Conservation (phyloP, 345 rosid genomes). For the Psidium guajava region DNA sequence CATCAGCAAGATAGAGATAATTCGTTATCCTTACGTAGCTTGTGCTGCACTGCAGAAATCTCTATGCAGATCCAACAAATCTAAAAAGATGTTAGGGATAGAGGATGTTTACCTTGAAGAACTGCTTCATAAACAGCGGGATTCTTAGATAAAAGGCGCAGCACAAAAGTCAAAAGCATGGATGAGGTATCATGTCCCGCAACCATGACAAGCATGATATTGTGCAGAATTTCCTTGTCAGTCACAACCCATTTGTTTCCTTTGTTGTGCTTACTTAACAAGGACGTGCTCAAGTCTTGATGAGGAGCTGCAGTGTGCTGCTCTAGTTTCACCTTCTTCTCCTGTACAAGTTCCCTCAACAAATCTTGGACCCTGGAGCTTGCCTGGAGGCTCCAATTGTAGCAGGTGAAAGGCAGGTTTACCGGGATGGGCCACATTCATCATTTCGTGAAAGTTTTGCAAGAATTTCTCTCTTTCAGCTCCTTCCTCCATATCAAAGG, state of each 20-base stretch:
- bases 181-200: slow-evolving; percentile 55
- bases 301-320: slow-evolving; percentile 9
- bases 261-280: slow-evolving; percentile 14
- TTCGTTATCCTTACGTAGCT: background rate
- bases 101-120: slow-evolving; percentile 19
- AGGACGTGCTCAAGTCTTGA: slow-evolving; percentile 35
- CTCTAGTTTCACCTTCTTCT: slow-evolving; percentile 24
- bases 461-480: slow-evolving; percentile 14
- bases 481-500: slow-evolving; percentile 34
- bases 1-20: background rate
- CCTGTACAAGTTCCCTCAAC: slow-evolving; percentile 18
- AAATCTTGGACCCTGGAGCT: slow-evolving; percentile 16
- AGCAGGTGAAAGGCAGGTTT: slow-evolving; percentile 42
- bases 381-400: slow-evolving; percentile 23
- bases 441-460: slow-evolving; percentile 18
- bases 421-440: slow-evolving; percentile 36
- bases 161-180: slow-evolving; percentile 30
- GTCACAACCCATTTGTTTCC: slow-evolving; percentile 9
- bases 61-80: background rate
- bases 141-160: slow-evolving; percentile 28
- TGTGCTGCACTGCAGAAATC: no score
- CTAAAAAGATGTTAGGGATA: background rate
- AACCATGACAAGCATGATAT: slow-evolving; percentile 36
- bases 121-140: slow-evolving; percentile 26
- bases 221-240: slow-evolving; percentile 42